A percentile compares a stretch with the other conserved stretches of the same genome.
These are phyloP conservation scores for Hymenoscyphus occultus DNA, from an alignment of 2,329 filamentous ascomycete species.

Conservation along the genomic window DNA sequence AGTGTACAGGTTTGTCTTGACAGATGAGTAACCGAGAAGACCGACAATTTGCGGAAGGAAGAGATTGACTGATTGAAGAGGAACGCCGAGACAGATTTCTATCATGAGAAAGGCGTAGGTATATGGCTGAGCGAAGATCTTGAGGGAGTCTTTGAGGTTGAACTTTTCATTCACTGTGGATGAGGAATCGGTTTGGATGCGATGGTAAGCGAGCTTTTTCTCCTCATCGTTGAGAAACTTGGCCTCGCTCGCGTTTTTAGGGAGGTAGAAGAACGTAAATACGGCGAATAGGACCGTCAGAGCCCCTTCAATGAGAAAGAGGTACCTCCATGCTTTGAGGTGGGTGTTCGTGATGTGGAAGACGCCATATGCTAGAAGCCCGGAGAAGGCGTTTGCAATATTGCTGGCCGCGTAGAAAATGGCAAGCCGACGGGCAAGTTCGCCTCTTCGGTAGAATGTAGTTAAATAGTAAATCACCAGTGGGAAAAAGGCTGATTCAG, in stretches of 20 bases:
- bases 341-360: constrained; percentile 53
- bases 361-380: constrained; percentile 34
- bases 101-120: constrained; percentile 47
- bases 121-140: constrained; percentile 49
- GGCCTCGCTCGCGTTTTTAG: constrained; percentile 33
- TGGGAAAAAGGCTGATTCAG: constrained; percentile 68
- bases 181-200: constrained; percentile 56
- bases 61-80: constrained; percentile 52
- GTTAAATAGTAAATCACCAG: constrained; percentile 57
- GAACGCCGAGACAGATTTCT: constrained; percentile 58
- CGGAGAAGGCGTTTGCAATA: constrained; percentile 65
- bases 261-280: constrained; percentile 39
- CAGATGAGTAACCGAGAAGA: constrained; percentile 46
- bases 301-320: constrained; percentile 47
- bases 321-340: constrained; percentile 50
- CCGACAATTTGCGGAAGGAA: constrained; percentile 56
- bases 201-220: constrained; percentile 36
- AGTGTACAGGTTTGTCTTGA: constrained; percentile 74
- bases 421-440: constrained; percentile 67
- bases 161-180: constrained; percentile 55
- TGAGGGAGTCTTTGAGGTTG: constrained; percentile 48
- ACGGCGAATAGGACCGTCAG: constrained; percentile 34
- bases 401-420: constrained; percentile 75
- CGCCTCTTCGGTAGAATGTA: constrained; percentile 68
- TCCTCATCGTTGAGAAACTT: constrained; percentile 35